Evolutionary conservation across 768 basidiomycete species (phyloP).

Genomic region (Naganishia antarctica): DNA sequence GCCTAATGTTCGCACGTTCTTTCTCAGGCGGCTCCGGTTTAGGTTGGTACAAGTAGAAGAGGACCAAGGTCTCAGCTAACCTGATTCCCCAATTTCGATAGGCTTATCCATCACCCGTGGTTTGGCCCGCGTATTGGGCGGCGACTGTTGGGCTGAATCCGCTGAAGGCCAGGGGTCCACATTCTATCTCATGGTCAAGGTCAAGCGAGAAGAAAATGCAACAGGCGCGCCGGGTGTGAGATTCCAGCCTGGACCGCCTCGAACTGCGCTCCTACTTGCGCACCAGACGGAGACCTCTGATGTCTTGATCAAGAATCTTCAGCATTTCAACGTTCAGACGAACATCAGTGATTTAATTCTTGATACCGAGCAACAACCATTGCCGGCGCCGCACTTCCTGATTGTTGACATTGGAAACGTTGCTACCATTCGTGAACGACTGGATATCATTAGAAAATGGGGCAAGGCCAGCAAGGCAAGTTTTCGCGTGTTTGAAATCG

Average conservation of each 20-base stretch:
- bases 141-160: conserved; percentile 36
- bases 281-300: not conserved
- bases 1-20: not conserved
- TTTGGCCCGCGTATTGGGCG: conserved; percentile 38
- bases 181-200: conserved; percentile 38
- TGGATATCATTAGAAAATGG: conserved; percentile 26
- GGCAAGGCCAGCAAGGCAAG: conserved; percentile 33
- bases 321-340: not conserved
- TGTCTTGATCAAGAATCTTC: conserved; percentile 13
- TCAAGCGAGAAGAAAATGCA: not conserved
- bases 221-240: not conserved
- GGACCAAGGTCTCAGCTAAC: no score
- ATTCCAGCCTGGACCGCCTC: not conserved
- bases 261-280: not conserved
- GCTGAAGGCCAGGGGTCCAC: conserved; percentile 38
- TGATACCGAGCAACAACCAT: not conserved
- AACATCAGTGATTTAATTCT: not conserved
- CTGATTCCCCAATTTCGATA: no score
- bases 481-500: not conserved
- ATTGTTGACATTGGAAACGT: not conserved
- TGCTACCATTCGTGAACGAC: not conserved
- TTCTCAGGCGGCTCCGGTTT: conserved; percentile 30
- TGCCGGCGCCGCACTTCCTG: conserved; percentile 3
- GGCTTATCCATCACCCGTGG: conserved; percentile 37
- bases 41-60: conserved; percentile 37